These are phyloP conservation scores for Xylaria digitata DNA, from an alignment of 2,329 filamentous ascomycete genomes.

Conservation along the genomic window DNA sequence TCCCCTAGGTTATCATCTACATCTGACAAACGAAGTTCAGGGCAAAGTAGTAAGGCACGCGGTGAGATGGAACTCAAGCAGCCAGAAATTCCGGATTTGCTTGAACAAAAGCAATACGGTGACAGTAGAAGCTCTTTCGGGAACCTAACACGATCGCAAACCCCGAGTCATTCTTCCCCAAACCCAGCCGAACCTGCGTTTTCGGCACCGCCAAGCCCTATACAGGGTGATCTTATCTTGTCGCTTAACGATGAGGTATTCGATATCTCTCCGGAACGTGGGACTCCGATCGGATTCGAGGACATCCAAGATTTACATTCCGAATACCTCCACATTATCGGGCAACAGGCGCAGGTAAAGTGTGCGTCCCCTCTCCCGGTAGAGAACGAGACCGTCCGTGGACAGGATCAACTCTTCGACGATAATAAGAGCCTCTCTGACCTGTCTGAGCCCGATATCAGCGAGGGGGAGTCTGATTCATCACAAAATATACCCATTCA, in stretches of 20 bases:
- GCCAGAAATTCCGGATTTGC: slow-evolving; percentile 35
- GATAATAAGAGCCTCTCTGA: slow-evolving; percentile 20
- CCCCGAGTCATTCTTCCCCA: neutral
- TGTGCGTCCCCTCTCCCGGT: slow-evolving; percentile 38
- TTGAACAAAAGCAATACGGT: slow-evolving; percentile 13
- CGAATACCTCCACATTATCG: neutral
- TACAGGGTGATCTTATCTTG: neutral
- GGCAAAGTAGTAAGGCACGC: slow-evolving; percentile 24
- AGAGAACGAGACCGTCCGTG: slow-evolving; percentile 51
- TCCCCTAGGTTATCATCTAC: slow-evolving; percentile 35
- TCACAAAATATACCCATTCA: slow-evolving; percentile 6
- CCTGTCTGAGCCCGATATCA: neutral
- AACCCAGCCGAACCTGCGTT: neutral
- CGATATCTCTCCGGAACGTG: neutral
- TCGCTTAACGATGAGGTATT: neutral
- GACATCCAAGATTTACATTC: neutral
- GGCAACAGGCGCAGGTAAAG: slow-evolving; percentile 12
- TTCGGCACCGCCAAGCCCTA: neutral
- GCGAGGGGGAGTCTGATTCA: slow-evolving; percentile 7
- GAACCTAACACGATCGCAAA: neutral
- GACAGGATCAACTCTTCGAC: slow-evolving; percentile 52
- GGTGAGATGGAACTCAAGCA: slow-evolving; percentile 35
- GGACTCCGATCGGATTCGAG: neutral
- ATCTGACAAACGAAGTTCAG: slow-evolving; percentile 32
- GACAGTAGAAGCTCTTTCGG: neutral